Evolutionary conservation across 768 basidiomycete genomes (phyloP).

Genomic region (Boletales sp.): DNA sequence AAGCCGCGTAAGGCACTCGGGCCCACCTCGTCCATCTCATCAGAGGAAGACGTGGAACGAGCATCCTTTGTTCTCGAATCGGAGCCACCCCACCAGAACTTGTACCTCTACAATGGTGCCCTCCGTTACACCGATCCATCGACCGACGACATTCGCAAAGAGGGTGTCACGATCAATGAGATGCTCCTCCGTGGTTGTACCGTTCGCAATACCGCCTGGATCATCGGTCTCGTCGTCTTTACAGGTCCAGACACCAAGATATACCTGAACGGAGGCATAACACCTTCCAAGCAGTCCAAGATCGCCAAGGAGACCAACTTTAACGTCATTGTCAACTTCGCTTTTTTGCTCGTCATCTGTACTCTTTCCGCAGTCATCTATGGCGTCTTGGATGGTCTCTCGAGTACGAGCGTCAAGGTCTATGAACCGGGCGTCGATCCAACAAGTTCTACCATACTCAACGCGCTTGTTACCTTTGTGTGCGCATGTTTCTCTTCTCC

Average conservation of each 20-base stretch:
- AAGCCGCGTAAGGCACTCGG: conserved; percentile 78
- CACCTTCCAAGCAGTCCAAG: conserved; percentile 94
- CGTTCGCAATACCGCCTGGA: conserved; percentile 86
- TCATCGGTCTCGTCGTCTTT: conserved; percentile 91
- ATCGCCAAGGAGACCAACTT: conserved; percentile 99
- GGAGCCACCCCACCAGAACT: conserved; percentile 89
- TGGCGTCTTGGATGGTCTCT: conserved; percentile 61
- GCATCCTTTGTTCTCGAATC: conserved; percentile 87
- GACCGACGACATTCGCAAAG: conserved; percentile 52
- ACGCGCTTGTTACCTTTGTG: conserved; percentile 89
- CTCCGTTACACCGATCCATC: conserved; percentile 64
- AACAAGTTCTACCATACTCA: conserved; percentile 56
- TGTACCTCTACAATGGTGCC: conserved; percentile 88
- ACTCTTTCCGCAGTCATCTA: conserved; percentile 68
- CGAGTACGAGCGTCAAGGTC: conserved; percentile 61
- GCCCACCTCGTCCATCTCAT: conserved; percentile 69
- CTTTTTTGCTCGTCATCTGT: conserved; percentile 75
- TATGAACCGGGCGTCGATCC: conserved; percentile 70
- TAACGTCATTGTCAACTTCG: conserved; percentile 94
- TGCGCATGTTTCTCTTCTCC: conserved; percentile 39
- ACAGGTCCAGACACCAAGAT: conserved; percentile 93
- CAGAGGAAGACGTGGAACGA: conserved; percentile 89
- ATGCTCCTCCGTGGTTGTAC: conserved; percentile 88
- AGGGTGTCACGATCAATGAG: conserved; percentile 86
- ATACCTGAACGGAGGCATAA: conserved; percentile 88